Percentiles rank a stretch among this genome's conserved stretches.
These are phyloP conservation scores for Podila minutissima DNA, from an alignment of 192 early-diverging fungal genomes.

Conservation along the genomic window DNA sequence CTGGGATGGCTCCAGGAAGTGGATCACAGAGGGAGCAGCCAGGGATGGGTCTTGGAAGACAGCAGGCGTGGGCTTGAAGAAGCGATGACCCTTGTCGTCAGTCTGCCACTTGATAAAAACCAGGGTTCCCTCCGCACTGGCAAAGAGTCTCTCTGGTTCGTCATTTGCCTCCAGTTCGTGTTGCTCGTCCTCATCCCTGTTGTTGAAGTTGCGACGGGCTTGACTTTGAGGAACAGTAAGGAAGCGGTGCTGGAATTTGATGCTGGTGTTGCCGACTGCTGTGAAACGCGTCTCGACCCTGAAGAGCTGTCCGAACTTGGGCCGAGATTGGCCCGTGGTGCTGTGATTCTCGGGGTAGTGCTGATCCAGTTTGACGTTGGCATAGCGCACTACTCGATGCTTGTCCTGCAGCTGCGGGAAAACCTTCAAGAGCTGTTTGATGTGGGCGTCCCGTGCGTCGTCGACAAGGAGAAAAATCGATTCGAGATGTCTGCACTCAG, in stretches of 20 bases:
- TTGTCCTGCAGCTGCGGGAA: conserved; percentile 10
- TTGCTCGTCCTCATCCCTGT: conserved; percentile 11
- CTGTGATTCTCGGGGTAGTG: neutral
- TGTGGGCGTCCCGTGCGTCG: conserved; percentile 9
- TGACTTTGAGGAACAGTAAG: conserved; percentile 24
- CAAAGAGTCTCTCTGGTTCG: conserved; percentile 25
- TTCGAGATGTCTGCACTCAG: conserved; percentile 17
- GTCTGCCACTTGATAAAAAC: conserved; percentile 13
- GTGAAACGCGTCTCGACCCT: conserved; percentile 10
- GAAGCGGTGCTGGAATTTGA: conserved; percentile 17
- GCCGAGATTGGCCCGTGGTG: neutral
- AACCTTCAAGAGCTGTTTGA: neutral
- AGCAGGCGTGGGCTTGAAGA: neutral
- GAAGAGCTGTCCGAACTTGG: conserved; percentile 7
- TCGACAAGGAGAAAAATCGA: conserved; percentile 16
- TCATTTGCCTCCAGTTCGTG: conserved; percentile 10
- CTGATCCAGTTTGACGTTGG: conserved; percentile 9
- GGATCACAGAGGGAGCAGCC: neutral
- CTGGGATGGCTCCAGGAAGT: neutral
- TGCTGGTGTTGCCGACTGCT: conserved; percentile 16
- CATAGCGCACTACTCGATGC: conserved; percentile 1
- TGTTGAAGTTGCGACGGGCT: conserved; percentile 15
- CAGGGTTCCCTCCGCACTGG: conserved; percentile 2
- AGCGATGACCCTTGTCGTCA: conserved; percentile 23
- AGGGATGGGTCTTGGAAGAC: conserved; percentile 8